phyloP scores from a whole-genome alignment of 805 yeast genomes.

The Maudiozyma bulderi region DNA sequence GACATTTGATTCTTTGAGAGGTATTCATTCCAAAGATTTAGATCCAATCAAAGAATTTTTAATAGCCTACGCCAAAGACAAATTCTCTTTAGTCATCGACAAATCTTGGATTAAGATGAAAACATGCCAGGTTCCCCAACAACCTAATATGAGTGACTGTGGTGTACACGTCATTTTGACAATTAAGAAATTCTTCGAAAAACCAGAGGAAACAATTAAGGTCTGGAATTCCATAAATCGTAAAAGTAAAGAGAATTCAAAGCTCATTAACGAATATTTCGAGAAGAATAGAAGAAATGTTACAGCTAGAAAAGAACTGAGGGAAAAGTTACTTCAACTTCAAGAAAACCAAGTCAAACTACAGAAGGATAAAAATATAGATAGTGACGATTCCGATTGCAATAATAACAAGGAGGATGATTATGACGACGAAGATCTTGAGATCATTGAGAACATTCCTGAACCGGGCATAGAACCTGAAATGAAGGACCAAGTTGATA shows the following conservation, averaged over 20 bases:
- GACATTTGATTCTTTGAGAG: conserved; percentile 70
- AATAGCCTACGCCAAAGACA: conserved; percentile 60
- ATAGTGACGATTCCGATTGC: conserved; percentile 4
- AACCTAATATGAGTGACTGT: conserved; percentile 85
- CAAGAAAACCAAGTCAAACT: conserved; percentile 14
- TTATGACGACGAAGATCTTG: conserved; percentile 21
- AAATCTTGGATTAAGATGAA: conserved; percentile 39
- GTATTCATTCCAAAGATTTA: conserved; percentile 41
- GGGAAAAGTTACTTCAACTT: conserved; percentile 16
- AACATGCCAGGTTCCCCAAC: conserved; percentile 62
- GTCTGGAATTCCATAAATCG: conserved; percentile 35
- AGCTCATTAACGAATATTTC: conserved; percentile 19
- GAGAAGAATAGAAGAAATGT: conserved; percentile 18
- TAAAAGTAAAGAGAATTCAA: conserved; percentile 12
- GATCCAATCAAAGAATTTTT: conserved; percentile 50
- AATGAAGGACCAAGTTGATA: not conserved
- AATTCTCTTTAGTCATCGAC: conserved; percentile 39
- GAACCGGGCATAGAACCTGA: no score
- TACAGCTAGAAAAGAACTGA: conserved; percentile 19
- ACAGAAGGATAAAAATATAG: conserved; percentile 3
- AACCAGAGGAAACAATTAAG: conserved; percentile 38
- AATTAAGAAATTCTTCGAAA: conserved; percentile 45
- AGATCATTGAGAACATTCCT: conserved; percentile 21
- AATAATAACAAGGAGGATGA: conserved; percentile 1
- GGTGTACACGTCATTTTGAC: conserved; percentile 86